Conservation (phyloP, 1,284 basidiomycete species). For the Cutaneotrichosporon daszewskae region DNA sequence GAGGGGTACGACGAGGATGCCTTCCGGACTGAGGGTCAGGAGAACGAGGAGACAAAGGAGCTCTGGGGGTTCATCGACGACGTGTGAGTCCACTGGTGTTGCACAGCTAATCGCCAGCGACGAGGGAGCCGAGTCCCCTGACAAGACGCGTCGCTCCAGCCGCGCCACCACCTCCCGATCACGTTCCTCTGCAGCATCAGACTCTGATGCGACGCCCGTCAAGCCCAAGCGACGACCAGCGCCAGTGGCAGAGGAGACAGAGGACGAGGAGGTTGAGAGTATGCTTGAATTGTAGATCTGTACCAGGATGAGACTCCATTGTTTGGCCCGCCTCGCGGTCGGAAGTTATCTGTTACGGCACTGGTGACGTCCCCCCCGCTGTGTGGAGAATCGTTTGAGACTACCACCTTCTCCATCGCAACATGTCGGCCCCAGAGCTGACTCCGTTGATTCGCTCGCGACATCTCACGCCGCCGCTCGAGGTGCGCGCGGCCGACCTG, state of each 20-base stretch:
- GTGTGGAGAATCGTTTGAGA: no score
- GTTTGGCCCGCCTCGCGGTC: no score
- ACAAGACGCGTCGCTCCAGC: conserved; percentile 7
- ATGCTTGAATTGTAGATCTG: no score
- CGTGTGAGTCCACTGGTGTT: conserved; percentile 30
- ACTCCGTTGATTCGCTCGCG: no score
- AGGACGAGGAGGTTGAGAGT: conserved; percentile 6
- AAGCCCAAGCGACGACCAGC: conserved; percentile 1
- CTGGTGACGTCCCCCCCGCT: no score
- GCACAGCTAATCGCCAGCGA: background rate
- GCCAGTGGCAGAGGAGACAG: conserved; percentile 13
- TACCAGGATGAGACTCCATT: no score
- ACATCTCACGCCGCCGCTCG: conserved; percentile 3
- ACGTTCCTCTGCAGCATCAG: conserved; percentile 4
- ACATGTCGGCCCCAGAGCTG: no score
- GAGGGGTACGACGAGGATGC: conserved; percentile 63
- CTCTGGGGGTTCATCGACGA: conserved; percentile 44
- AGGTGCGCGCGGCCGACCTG: conserved; percentile 11
- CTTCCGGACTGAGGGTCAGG: conserved; percentile 29
- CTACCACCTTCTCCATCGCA: no score
- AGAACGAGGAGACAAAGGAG: conserved; percentile 24
- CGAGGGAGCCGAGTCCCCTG: conserved; percentile 8
- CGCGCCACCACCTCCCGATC: conserved; percentile 6
- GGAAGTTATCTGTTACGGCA: no score
- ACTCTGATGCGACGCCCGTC: conserved; percentile 15